phyloP scores from a whole-genome alignment of 495 filamentous ascomycete species.

The Tuber magnatum region DNA sequence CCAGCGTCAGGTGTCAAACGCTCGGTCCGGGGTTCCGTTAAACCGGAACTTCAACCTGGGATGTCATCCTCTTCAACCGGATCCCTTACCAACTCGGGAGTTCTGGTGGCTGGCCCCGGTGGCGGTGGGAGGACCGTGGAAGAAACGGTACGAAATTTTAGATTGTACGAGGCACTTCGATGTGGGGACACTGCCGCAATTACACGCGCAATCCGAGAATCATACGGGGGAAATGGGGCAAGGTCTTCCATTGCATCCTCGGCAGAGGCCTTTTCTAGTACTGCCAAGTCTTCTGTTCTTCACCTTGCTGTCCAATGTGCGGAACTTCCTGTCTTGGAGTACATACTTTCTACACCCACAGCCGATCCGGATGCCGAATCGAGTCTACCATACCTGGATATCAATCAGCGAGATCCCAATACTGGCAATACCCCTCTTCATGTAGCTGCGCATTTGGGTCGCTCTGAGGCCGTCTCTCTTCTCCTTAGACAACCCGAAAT shows the following conservation, averaged over 20 bases:
- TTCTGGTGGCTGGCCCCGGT: constrained; percentile 21
- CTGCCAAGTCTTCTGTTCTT: constrained; percentile 79
- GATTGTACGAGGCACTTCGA: constrained; percentile 83
- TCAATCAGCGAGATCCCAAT: constrained; percentile 74
- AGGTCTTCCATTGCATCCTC: constrained; percentile 50
- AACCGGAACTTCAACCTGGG: constrained; percentile 6
- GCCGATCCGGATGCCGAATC: constrained; percentile 46
- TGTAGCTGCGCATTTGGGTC: constrained; percentile 73
- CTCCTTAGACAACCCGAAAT: constrained; percentile 70
- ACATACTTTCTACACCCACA: constrained; percentile 66
- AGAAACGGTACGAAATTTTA: constrained; percentile 87
- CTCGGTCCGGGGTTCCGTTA: constrained; percentile 10
- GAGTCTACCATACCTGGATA: constrained; percentile 51
- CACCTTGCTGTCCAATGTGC: constrained; percentile 97
- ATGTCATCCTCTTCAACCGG: constrained; percentile 15
- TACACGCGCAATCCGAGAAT: constrained; percentile 74
- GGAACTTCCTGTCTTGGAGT: constrained; percentile 91
- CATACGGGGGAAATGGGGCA: constrained; percentile 45
- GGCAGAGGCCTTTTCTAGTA: constrained; percentile 43
- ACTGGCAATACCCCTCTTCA: constrained; percentile 94
- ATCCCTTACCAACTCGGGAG: constrained; percentile 33
- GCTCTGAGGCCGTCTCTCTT: constrained; percentile 67
- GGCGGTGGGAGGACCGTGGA: constrained; percentile 53
- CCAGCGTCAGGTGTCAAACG: constrained; percentile 13
- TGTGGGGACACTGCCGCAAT: constrained; percentile 87